phyloP scores from a whole-genome alignment of 2,329 filamentous ascomycete genomes.

The Delphinella strobiligena region DNA sequence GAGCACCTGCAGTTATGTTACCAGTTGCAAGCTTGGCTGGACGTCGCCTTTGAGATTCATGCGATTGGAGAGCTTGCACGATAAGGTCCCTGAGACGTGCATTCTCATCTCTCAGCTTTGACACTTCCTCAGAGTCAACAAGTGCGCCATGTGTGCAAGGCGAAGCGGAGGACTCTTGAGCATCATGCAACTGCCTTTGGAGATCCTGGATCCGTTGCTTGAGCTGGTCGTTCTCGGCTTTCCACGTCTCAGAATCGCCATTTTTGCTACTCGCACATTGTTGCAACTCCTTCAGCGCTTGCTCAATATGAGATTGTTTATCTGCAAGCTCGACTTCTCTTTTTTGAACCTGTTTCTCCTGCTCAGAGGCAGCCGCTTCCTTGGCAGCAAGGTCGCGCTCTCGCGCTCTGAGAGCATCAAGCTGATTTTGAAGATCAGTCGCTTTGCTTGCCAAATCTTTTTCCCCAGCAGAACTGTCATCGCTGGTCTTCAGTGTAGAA shows the following conservation, averaged over 20 bases:
- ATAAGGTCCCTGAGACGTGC: background rate
- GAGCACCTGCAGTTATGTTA: background rate
- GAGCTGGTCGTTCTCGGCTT: background rate
- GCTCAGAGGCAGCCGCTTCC: background rate
- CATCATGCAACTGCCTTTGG: background rate
- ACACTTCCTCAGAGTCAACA: background rate
- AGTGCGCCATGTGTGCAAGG: background rate
- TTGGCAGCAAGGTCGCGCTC: background rate
- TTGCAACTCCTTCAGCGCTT: background rate
- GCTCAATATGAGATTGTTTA: no score
- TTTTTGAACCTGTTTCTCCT: background rate
- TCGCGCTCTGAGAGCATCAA: background rate
- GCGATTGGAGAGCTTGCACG: background rate
- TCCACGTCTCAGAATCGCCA: no score
- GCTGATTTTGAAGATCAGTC: background rate
- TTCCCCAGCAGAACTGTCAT: background rate
- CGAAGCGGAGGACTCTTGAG: background rate
- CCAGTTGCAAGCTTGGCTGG: background rate
- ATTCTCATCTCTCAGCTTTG: background rate
- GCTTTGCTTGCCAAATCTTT: background rate
- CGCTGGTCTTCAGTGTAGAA: background rate
- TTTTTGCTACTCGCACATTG: no score
- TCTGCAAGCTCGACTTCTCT: background rate
- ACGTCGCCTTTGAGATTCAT: background rate
- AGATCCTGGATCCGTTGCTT: background rate